These are phyloP conservation scores for Alternaria sp. DNA, from an alignment of 2,329 filamentous ascomycete species.

Conservation along the genomic window DNA sequence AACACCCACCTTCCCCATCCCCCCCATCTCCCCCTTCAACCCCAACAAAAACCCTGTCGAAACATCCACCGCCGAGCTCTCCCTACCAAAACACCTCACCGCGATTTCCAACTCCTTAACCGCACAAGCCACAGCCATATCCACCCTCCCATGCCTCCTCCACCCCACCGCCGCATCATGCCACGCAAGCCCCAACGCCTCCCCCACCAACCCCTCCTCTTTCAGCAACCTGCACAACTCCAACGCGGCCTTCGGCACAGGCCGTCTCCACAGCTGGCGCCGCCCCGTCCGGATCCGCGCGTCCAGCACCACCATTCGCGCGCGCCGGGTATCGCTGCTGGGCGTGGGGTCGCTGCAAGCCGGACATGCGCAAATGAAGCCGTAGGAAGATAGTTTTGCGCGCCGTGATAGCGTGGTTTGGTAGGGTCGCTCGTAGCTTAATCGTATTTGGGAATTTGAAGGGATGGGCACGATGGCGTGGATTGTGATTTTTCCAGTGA, in stretches of 20 bases:
- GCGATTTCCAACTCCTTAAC: conserved; percentile 17
- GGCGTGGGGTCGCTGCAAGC: conserved; percentile 26
- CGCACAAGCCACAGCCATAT: conserved; percentile 17
- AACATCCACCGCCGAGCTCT: conserved; percentile 17
- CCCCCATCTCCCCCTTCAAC: not conserved
- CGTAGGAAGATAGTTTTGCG: conserved; percentile 27
- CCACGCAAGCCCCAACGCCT: conserved; percentile 25
- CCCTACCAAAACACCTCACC: conserved; percentile 15
- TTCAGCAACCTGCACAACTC: conserved; percentile 19
- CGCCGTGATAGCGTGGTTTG: conserved; percentile 19
- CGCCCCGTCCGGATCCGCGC: conserved; percentile 15
- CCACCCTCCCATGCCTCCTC: conserved; percentile 18
- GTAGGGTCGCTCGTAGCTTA: conserved; percentile 38
- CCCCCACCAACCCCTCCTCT: conserved; percentile 25
- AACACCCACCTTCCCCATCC: not conserved
- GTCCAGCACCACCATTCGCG: conserved; percentile 23
- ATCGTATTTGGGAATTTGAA: conserved; percentile 37
- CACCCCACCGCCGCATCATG: conserved; percentile 25
- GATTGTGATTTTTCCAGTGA: conserved; percentile 18
- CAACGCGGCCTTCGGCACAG: conserved; percentile 17
- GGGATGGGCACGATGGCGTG: conserved; percentile 37
- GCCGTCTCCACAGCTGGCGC: conserved; percentile 20
- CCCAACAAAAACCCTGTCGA: conserved; percentile 6
- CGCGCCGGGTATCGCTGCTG: conserved; percentile 18
- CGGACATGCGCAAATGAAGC: conserved; percentile 31